Conservation (phyloP, 2,329 filamentous ascomycete genomes). For the Penicillium olsonii region DNA sequence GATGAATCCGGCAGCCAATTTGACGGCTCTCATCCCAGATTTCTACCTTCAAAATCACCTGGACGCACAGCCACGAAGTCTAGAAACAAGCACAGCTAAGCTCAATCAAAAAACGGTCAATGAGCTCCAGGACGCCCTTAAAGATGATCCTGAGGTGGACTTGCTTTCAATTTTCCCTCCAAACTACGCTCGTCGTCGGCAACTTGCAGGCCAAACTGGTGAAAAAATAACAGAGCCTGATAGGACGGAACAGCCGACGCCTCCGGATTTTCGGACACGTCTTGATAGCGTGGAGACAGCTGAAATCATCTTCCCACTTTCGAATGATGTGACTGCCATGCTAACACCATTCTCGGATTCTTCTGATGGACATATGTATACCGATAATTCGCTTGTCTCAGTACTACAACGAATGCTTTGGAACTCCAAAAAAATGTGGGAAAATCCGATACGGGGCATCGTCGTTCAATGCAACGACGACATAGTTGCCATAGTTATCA, state of each 20-base stretch:
- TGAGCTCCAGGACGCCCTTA: constrained; percentile 19
- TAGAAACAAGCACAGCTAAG: no score
- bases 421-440: constrained; percentile 26
- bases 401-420: constrained; percentile 14
- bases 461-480: constrained; percentile 27
- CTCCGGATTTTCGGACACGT: constrained; percentile 23
- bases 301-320: constrained; percentile 26
- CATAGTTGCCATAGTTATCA: constrained; percentile 24
- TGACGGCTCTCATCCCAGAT: no score
- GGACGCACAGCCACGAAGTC: no score
- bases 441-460: constrained; percentile 20
- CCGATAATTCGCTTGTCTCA: no score
- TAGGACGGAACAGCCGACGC: not conserved
- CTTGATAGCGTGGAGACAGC: constrained; percentile 23
- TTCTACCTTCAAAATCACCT: no score
- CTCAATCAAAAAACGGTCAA: no score
- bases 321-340: constrained; percentile 18
- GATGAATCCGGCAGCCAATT: no score
- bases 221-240: no score
- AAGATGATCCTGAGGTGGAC: constrained; percentile 24
- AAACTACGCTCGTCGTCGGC: constrained; percentile 21
- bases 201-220: constrained; percentile 5
- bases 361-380: no score
- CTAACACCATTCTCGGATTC: constrained; percentile 3
- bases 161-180: constrained; percentile 24